Evolutionary conservation across 106 monocot genomes (phyloP), one percentile per base, ranked within the genome.

Genomic region (Apostasia ramifera): DNA sequence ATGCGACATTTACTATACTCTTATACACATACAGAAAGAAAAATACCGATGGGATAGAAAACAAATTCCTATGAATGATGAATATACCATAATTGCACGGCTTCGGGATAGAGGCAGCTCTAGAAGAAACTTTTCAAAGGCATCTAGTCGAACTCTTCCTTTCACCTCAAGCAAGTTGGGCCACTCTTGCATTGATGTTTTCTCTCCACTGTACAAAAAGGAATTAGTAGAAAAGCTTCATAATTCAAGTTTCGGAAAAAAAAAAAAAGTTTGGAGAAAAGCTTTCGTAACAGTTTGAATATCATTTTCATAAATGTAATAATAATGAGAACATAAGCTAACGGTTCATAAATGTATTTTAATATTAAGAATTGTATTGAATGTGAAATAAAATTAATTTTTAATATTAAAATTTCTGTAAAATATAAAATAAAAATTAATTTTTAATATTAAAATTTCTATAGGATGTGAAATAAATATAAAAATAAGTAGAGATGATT

Each of bases 81-180:
- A n/a, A 53, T 51, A 59, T 85, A 98, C 98, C 98, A 93, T 98
- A 47, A 98, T 76, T 39, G 85, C 90, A 71, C 98, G 90, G 74
- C 82, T 93, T 65, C 90, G 74, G 68, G 98, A 98, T 5, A 81
- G 65, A 72, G 75, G 90, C 73, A 98, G 93, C 47, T 93, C 85
- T 68, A 88, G 82, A 8, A 98, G 81, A 64, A 98, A 98, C 77
- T 90, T 93, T 55, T 98, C 87, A 85, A 98, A 98, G 46, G 93
- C 87, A 66, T 88, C 90, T 64, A 90, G 38, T 51, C 85, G 82
- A 63, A 98, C 98, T 87, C 98, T 93, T 78, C 98, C 98, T 52
- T 98, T 98, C 38, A 98, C 90, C 81, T 98, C 98, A 79, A 98
- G 73, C 53, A 85, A 72, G 52, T 56, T 66, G 13, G 87, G 83